Evolutionary conservation across 371 early-diverging fungal genomes (phyloP).

Genomic region (Mortierella sp.): DNA sequence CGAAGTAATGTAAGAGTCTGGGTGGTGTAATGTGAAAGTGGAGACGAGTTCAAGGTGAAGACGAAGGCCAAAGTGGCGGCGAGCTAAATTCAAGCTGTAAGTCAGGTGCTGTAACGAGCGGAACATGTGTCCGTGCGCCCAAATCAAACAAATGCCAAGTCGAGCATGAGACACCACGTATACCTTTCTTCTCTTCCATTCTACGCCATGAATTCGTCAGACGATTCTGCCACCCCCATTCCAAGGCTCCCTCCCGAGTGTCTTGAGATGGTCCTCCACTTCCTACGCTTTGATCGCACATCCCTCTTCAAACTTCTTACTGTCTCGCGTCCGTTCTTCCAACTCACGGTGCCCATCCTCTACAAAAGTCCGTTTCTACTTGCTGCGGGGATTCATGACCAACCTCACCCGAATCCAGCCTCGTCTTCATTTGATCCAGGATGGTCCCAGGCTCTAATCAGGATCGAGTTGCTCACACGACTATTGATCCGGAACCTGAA

Average conservation of each 20-base stretch:
- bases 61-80: too few species aligned
- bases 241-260: conserved; percentile 33
- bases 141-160: not conserved
- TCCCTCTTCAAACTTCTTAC: conserved; percentile 27
- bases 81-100: too few species aligned
- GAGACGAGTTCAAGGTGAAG: too few species aligned
- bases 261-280: conserved; percentile 38
- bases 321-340: conserved; percentile 38
- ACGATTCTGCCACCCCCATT: not conserved
- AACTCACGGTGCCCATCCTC: conserved; percentile 34
- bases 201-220: not conserved
- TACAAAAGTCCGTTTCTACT: conserved; percentile 44
- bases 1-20: too few species aligned
- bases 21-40: too few species aligned
- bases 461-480: conserved; percentile 21
- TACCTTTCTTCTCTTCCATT: not conserved
- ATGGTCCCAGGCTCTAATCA: conserved; percentile 10
- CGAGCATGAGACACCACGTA: not conserved
- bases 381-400: conserved; percentile 8
- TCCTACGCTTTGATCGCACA: conserved; percentile 24
- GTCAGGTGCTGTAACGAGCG: too few species aligned
- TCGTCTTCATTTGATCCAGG: not conserved
- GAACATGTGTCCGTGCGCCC: too few species aligned
- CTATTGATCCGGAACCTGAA: conserved; percentile 29
- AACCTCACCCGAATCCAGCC: not conserved